Percentiles rank a stretch among this genome's conserved stretches.
phyloP scores from a whole-genome alignment of 2,329 filamentous ascomycete genomes.

The Apiospora rasikravindrae region DNA sequence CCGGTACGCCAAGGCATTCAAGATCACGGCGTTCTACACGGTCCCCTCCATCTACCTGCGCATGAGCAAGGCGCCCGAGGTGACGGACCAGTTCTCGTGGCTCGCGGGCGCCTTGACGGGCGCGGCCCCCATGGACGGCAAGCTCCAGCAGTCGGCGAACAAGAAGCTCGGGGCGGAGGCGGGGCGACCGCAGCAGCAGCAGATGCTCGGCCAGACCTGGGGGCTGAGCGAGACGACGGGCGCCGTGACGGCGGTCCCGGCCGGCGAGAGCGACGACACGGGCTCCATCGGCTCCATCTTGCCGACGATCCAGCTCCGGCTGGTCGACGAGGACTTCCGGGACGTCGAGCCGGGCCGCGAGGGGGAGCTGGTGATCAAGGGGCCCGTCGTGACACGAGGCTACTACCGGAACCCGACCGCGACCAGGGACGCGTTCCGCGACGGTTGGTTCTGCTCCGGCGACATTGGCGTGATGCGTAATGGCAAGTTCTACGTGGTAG shows the following conservation, averaged over 20 bases:
- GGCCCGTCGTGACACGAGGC: slow-evolving; percentile 74
- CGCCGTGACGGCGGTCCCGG: slow-evolving; percentile 49
- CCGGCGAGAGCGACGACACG: slow-evolving; percentile 46
- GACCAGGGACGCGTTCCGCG: slow-evolving; percentile 63
- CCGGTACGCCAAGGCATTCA: slow-evolving; percentile 51
- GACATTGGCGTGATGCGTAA: slow-evolving; percentile 76
- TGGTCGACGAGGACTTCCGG: slow-evolving; percentile 46
- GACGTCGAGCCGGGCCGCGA: slow-evolving; percentile 47
- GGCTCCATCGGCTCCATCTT: slow-evolving; percentile 52
- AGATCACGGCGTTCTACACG: slow-evolving; percentile 59
- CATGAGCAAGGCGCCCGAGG: slow-evolving; percentile 60
- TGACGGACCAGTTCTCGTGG: slow-evolving; percentile 58
- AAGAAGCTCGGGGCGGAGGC: slow-evolving; percentile 48
- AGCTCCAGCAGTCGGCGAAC: slow-evolving; percentile 55
- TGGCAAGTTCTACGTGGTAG: slow-evolving; percentile 78
- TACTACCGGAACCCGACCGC: slow-evolving; percentile 73
- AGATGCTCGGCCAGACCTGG: slow-evolving; percentile 57
- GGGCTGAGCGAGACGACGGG: slow-evolving; percentile 61
- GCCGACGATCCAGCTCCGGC: slow-evolving; percentile 42
- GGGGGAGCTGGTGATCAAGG: slow-evolving; percentile 71
- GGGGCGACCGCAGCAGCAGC: slow-evolving; percentile 32
- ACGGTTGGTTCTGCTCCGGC: slow-evolving; percentile 77
- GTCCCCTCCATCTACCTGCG: slow-evolving; percentile 64
- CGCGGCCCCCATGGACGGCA: slow-evolving; percentile 60
- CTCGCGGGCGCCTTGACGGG: slow-evolving; percentile 53